Evolutionary conservation across 148 eudicot species (phyloP).

Genomic region (Fagopyrum homotropicum): DNA sequence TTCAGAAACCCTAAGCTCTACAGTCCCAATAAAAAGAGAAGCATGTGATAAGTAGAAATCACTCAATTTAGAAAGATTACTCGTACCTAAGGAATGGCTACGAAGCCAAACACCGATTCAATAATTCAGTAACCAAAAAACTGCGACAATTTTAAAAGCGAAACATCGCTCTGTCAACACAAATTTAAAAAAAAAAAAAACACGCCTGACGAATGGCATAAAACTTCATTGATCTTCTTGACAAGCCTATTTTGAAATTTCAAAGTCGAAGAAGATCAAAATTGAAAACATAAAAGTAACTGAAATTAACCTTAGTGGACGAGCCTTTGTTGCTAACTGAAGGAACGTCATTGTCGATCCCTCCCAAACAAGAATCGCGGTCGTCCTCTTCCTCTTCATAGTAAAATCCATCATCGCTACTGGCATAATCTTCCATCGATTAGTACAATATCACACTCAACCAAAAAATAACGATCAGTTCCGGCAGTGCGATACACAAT

Average conservation of each 20-base stretch:
- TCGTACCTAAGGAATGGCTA: neutral
- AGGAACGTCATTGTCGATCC: constrained; percentile 16
- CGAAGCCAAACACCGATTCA: neutral
- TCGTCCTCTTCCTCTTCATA: constrained; percentile 22
- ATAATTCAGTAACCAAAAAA: neutral
- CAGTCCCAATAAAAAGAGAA: neutral
- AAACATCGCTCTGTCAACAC: neutral
- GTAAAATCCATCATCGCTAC: constrained; percentile 28
- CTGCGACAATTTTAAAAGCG: neutral
- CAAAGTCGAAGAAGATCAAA: neutral
- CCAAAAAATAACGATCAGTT: neutral
- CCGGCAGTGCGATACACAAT: neutral
- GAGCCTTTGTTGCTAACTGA: constrained; percentile 18
- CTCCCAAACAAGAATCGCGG: constrained; percentile 21
- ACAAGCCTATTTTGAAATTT: neutral
- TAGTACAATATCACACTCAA: neutral
- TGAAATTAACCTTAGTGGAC: constrained; percentile 24
- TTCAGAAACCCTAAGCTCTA: constrained; percentile 11
- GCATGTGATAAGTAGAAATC: neutral
- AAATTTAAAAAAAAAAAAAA: neutral
- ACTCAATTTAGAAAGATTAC: neutral
- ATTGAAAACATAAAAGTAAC: neutral
- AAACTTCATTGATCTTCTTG: neutral
- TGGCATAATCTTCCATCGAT: constrained; percentile 31
- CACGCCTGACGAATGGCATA: neutral